These are phyloP conservation scores for Cordyceps pruinosa DNA, from an alignment of 2,329 filamentous ascomycete species.

Conservation along the genomic window DNA sequence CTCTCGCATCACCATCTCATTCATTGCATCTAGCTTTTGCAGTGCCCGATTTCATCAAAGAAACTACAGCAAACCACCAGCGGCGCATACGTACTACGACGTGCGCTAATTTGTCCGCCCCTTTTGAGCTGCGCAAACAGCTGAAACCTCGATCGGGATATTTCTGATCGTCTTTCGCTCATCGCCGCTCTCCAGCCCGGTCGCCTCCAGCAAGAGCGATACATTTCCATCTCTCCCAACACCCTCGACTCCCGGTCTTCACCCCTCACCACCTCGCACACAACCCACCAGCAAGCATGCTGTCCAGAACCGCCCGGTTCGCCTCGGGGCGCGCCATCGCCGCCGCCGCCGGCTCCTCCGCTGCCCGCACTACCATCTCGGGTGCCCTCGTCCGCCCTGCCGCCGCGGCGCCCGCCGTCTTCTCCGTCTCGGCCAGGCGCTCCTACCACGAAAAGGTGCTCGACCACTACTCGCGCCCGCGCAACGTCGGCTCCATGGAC, in stretches of 20 bases:
- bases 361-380: slow-evolving; percentile 20
- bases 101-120: slow-evolving; percentile 3
- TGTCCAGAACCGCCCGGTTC: slow-evolving; percentile 39
- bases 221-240: slow-evolving; percentile 5
- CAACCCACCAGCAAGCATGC: slow-evolving; percentile 29
- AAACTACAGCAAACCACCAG: background rate
- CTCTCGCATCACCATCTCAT: background rate
- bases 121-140: slow-evolving; percentile 9
- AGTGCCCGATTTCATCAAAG: background rate
- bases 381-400: slow-evolving; percentile 30
- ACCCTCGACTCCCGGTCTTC: slow-evolving; percentile 2
- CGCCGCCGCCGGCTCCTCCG: slow-evolving; percentile 30
- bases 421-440: slow-evolving; percentile 35
- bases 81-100: background rate
- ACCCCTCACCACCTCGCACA: slow-evolving; percentile 1
- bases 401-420: slow-evolving; percentile 34
- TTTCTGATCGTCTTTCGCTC: slow-evolving; percentile 11
- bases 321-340: slow-evolving; percentile 38
- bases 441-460: slow-evolving; percentile 49
- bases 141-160: slow-evolving; percentile 1
- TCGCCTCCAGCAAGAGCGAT: slow-evolving; percentile 1
- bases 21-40: background rate
- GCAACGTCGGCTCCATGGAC: slow-evolving; percentile 50
- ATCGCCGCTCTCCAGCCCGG: slow-evolving; percentile 11
- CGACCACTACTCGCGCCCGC: slow-evolving; percentile 45